Evolutionary conservation across 2,329 filamentous ascomycete species (phyloP), one percentile per base, ranked within the genome.

Genomic region (Fusarium foetens): DNA sequence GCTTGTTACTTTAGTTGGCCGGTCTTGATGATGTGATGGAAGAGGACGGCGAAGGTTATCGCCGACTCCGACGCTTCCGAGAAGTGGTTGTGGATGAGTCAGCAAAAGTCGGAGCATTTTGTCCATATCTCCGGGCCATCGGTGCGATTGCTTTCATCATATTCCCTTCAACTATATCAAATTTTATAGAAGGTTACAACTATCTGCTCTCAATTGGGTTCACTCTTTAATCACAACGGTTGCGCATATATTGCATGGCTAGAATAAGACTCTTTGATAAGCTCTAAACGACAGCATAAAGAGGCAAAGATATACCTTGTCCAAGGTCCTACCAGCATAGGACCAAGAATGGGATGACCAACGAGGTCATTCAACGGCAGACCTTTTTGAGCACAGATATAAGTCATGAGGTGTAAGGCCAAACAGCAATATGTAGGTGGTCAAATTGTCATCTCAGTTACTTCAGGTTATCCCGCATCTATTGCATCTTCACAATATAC

Each of bases 41-140:
- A 70, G 66, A 74, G 64, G 68, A 73, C 78, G 79, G 79, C 70
- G 66, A 66, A 75, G 60, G 53, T 79, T 77, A 71, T 66, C 78
- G 75, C 79, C 79, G 79, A 78, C 64, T 64, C 79, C 79, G 79
- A 80, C 43, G 35, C 66, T 71, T 62, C 66, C 68, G 65, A 38
- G 25, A 36, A 21, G 5, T 38, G 6, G n/a, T 33, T 23, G 13
- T 11, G 14, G 23, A 41, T 77, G 67, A 76, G 61, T 77, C 65
- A 76, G 68, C 72, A 35, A 21, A 3, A 6, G 33, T 77, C 75
- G 75, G 75, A 53, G 38, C 38, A 58, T 64, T 33, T 41, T 57
- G 23, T 41, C 42, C 52, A 42, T 25, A 39, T 25, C 65, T 64
- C 66, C 66, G 66, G 54, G 21, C 42, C 31, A 29, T 42, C 13